Conservation (phyloP, 352 stramenopile species). For the Phytophthora pisi region DNA sequence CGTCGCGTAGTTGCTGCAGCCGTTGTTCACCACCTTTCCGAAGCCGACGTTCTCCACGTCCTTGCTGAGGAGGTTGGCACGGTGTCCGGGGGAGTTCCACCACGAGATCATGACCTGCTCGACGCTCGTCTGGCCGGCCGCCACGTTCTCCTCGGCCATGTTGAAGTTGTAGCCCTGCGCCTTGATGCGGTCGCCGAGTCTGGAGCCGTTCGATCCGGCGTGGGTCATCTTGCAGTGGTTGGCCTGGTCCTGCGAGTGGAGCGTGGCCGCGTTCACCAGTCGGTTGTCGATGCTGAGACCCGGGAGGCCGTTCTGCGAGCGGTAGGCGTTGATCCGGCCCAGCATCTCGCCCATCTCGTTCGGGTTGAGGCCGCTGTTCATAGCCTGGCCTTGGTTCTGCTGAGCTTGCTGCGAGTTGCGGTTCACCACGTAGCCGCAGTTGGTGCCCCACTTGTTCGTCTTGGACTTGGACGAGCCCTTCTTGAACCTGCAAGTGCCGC, state of each 20-base stretch:
- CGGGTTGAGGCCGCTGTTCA: conserved; percentile 38
- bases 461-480: conserved; percentile 24
- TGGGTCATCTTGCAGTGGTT: conserved; percentile 51
- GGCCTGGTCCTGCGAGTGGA: conserved; percentile 54
- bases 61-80: conserved; percentile 44
- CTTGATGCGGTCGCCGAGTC: conserved; percentile 38
- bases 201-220: conserved; percentile 39
- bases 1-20: conserved; percentile 30
- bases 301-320: conserved; percentile 35
- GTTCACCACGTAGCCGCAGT: conserved; percentile 45
- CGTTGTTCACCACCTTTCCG: conserved; percentile 31
- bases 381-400: conserved; percentile 14
- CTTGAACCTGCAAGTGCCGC: conserved; percentile 52
- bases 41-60: conserved; percentile 40
- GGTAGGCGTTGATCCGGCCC: conserved; percentile 50
- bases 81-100: conserved; percentile 57
- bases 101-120: conserved; percentile 51
- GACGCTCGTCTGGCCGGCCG: conserved; percentile 46
- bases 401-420: conserved; percentile 21
- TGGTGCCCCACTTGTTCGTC: conserved; percentile 32
- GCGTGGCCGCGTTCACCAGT: conserved; percentile 37
- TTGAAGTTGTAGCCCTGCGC: conserved; percentile 43
- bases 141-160: conserved; percentile 53
- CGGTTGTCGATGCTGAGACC: conserved; percentile 46
- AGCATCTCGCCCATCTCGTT: conserved; percentile 52